Percentiles rank a stretch among this genome's conserved stretches.
These are phyloP conservation scores for Chaetomiaceae sp. DNA, from an alignment of 2,329 filamentous ascomycete species.

Conservation along the genomic window DNA sequence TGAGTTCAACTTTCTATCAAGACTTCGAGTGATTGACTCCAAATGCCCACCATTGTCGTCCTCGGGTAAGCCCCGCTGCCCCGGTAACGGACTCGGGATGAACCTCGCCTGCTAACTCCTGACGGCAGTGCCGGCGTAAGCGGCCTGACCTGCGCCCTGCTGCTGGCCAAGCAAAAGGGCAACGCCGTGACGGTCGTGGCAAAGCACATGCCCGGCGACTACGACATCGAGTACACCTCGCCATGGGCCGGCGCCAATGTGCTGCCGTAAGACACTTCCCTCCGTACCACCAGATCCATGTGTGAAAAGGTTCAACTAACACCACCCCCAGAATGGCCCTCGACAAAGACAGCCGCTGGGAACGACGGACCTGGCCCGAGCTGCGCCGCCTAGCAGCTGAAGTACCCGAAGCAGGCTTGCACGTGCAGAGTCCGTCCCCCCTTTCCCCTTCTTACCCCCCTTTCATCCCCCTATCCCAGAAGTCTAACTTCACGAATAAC, in stretches of 20 bases:
- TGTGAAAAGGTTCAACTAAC: conserved; percentile 6
- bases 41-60: conserved; percentile 37
- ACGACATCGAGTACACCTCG: conserved; percentile 84
- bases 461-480: neutral
- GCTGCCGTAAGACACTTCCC: conserved; percentile 54
- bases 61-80: conserved; percentile 32
- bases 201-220: conserved; percentile 92
- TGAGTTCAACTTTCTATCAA: neutral
- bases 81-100: neutral
- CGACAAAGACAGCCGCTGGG: conserved; percentile 48
- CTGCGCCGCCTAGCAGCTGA: conserved; percentile 57
- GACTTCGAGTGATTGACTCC: neutral
- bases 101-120: neutral
- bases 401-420: conserved; percentile 72
- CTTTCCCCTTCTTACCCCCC: neutral
- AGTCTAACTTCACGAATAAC: neutral
- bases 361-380: conserved; percentile 61
- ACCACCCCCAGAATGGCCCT: conserved; percentile 39
- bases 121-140: conserved; percentile 43
- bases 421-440: conserved; percentile 60
- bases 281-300: neutral
- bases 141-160: conserved; percentile 48
- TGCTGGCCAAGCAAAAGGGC: conserved; percentile 42
- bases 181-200: conserved; percentile 44
- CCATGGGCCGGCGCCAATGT: conserved; percentile 86